Base-by-base conservation (phyloP, 2,329 filamentous ascomycete genomes). In the Orbilia brochopaga region DNA sequence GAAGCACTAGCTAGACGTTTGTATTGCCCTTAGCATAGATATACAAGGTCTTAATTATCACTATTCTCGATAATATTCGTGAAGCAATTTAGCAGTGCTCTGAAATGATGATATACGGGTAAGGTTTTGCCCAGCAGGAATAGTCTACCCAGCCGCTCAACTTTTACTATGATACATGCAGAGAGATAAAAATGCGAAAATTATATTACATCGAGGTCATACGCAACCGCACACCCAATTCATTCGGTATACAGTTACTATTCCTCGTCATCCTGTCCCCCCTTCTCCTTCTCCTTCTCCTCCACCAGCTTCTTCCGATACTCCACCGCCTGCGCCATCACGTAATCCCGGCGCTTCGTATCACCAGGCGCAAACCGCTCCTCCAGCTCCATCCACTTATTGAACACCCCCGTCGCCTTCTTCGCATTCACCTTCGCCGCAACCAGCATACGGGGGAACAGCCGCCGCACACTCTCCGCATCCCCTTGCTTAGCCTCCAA, bases 331-430 rank as follows among this genome's bases (percentile, higher is more conserved):
- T 87, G 84, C 17, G 85, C 87, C 78, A 86, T 87, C 52, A 92
- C 90, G 75, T 84, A 85, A 78, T 91, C 89, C 54, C 86, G 83
- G 75, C 84, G 85, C 83, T 90, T 90, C 74, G 84, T 82, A 77
- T 88, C 86, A 1, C 90, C 91, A 67, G 67, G 67, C 51, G 67
- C 67, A 32, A 86, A 81, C 79, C 84, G 85, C 80, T 89, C 87
- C 82, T 99, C 94, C 86, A 91, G 97, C 75, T 89, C 86, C 65
- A 89, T 85, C 94, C 94, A 99, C 76, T 90, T 86, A 81, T 91
- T 91, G 81, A 97, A 99, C 83, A 96, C 90, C 78, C 87, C 89
- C 81, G 89, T 88, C 15, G 92, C 92, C 78, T 92, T 86, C 78
- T 90, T 88, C 44, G 89, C 86, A 83, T 96, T 96, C 75, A 96